Percentiles rank a stretch among this genome's conserved stretches.
phyloP scores from a whole-genome alignment of 2,329 filamentous ascomycete species.

The Zasmidium angulare region DNA sequence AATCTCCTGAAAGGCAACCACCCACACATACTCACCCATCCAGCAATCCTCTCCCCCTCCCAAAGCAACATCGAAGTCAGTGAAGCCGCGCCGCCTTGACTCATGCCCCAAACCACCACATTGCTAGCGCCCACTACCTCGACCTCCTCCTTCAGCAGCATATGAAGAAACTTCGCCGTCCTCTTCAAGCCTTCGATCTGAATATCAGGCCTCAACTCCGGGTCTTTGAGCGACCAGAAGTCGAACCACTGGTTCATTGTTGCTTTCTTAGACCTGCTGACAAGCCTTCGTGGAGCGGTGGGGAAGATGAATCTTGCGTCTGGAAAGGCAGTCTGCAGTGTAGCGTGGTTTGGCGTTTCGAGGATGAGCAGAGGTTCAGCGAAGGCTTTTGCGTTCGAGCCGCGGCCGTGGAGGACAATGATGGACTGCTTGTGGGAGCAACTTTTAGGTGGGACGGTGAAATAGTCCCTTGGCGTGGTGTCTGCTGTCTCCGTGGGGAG shows the following conservation, averaged over 20 bases:
- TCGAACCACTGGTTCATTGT: neutral
- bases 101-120: neutral
- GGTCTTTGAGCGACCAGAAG: neutral
- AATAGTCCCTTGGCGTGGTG: neutral
- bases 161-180: neutral
- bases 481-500: no score
- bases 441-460: neutral
- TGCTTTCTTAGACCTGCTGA: neutral
- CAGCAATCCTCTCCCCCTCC: neutral
- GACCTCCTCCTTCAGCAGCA: neutral
- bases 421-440: neutral
- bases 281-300: neutral
- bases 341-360: neutral
- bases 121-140: neutral
- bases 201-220: neutral
- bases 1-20: neutral
- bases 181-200: neutral
- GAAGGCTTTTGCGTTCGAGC: neutral
- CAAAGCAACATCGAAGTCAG: neutral
- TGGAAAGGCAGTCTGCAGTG: neutral
- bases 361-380: neutral
- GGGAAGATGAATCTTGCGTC: neutral
- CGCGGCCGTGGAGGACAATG: neutral
- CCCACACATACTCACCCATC: neutral
- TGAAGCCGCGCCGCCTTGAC: neutral